phyloP scores from a whole-genome alignment of 805 yeast genomes.

The Saccharomycopsis javanensis region DNA sequence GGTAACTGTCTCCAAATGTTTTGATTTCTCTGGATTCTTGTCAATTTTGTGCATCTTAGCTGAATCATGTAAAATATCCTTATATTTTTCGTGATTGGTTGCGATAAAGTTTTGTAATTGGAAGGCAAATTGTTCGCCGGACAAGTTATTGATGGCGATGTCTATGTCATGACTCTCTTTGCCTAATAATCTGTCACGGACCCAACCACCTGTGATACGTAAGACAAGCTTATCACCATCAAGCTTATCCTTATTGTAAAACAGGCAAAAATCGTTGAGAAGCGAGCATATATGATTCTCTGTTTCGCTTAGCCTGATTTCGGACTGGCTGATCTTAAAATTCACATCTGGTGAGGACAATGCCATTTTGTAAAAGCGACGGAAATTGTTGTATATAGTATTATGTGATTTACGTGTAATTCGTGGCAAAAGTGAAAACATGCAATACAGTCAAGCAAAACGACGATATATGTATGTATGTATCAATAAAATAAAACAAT shows the following conservation, averaged over 20 bases:
- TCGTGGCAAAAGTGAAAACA: neutral
- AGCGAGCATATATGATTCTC: slow-evolving; percentile 34
- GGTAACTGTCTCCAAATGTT: slow-evolving; percentile 94
- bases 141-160: slow-evolving; percentile 73
- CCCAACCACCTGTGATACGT: slow-evolving; percentile 98
- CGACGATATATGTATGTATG: too few relatives aligned
- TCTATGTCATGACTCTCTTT: slow-evolving; percentile 78
- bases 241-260: slow-evolving; percentile 25
- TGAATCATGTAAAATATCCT: neutral
- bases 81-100: slow-evolving; percentile 12
- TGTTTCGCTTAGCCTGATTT: slow-evolving; percentile 27
- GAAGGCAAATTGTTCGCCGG: slow-evolving; percentile 81
- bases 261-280: slow-evolving; percentile 33
- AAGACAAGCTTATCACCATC: slow-evolving; percentile 33
- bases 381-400: neutral
- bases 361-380: neutral
- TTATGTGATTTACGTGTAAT: neutral
- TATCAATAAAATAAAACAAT: too few relatives aligned
- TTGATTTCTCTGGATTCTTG: slow-evolving; percentile 89
- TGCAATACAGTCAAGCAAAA: too few relatives aligned
- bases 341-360: neutral
- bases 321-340: neutral
- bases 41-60: slow-evolving; percentile 68
- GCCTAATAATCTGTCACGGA: slow-evolving; percentile 84
- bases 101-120: slow-evolving; percentile 44